phyloP scores from a whole-genome alignment of 1,284 basidiomycete genomes.

The Coriolopsis trogii region DNA sequence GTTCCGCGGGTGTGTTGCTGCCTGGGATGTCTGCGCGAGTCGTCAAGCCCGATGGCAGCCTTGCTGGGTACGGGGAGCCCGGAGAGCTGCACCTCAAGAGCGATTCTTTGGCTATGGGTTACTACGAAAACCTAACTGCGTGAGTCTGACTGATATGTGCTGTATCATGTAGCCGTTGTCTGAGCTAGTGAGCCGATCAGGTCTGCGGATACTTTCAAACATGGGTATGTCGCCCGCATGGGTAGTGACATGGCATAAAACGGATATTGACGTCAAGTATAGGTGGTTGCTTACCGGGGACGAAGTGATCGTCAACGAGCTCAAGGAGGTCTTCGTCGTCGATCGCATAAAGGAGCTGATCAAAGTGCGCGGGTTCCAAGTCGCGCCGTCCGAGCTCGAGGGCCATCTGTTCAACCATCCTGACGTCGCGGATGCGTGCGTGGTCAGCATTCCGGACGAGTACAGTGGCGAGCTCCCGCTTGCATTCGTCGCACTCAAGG shows the following conservation, averaged over 20 bases:
- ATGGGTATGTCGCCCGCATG: constrained; percentile 33
- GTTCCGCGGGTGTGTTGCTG: constrained; percentile 42
- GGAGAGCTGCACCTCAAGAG: constrained; percentile 46
- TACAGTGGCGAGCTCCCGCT: constrained; percentile 80
- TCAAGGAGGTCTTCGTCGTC: constrained; percentile 46
- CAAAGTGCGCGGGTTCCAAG: constrained; percentile 28
- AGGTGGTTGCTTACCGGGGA: constrained; percentile 51
- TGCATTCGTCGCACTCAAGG: constrained; percentile 67
- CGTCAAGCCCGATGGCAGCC: constrained; percentile 41
- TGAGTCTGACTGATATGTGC: constrained; percentile 38
- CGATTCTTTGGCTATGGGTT: constrained; percentile 47
- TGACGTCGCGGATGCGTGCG: constrained; percentile 72
- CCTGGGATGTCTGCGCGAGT: constrained; percentile 42
- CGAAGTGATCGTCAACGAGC: constrained; percentile 42
- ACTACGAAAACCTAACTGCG: constrained; percentile 47
- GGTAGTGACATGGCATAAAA: neutral
- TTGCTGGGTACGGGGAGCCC: constrained; percentile 41
- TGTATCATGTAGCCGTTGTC: neutral
- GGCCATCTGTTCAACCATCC: constrained; percentile 72
- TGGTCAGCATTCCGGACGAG: constrained; percentile 78
- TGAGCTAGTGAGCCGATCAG: constrained; percentile 4
- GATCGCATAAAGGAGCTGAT: constrained; percentile 46
- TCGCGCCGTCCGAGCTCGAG: constrained; percentile 44
- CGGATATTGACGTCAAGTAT: neutral
- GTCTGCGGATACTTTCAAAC: constrained; percentile 36